Percentiles rank a stretch among this genome's conserved stretches.
Conservation (phyloP, 768 basidiomycete genomes). For the Hygrocybe punicea region DNA sequence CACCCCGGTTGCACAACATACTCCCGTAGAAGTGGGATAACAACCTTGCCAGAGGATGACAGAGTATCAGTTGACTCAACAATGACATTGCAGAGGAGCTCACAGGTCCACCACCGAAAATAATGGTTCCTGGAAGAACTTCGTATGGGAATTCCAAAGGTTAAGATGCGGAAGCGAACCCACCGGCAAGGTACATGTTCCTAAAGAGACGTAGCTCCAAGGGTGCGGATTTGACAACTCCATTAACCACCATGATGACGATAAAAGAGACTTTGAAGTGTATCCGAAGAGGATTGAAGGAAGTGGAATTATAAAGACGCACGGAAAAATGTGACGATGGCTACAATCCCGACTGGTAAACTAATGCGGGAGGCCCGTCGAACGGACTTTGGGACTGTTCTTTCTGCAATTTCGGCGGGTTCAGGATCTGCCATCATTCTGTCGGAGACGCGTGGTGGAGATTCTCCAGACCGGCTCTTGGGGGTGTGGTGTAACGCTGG, state of each 20-base stretch:
- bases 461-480: too few species aligned
- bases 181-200: slow-evolving; percentile 45
- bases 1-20: slow-evolving; percentile 51
- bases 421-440: neutral
- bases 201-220: slow-evolving; percentile 39
- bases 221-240: slow-evolving; percentile 21
- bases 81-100: neutral
- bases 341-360: neutral
- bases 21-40: slow-evolving; percentile 36
- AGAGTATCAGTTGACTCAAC: neutral
- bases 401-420: neutral
- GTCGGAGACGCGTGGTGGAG: too few species aligned
- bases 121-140: slow-evolving; percentile 34
- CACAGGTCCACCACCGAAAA: slow-evolving; percentile 53
- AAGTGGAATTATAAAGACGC: neutral
- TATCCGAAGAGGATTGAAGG: slow-evolving; percentile 2
- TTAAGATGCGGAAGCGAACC: neutral
- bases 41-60: too few species aligned
- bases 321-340: neutral
- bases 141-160: neutral
- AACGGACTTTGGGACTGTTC: neutral
- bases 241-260: slow-evolving; percentile 30
- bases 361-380: neutral
- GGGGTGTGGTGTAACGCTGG: too few species aligned
- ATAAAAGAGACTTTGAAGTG: slow-evolving; percentile 20